Base-by-base conservation (phyloP, 73 alveolate genomes). In the Effrenium voratum region DNA sequence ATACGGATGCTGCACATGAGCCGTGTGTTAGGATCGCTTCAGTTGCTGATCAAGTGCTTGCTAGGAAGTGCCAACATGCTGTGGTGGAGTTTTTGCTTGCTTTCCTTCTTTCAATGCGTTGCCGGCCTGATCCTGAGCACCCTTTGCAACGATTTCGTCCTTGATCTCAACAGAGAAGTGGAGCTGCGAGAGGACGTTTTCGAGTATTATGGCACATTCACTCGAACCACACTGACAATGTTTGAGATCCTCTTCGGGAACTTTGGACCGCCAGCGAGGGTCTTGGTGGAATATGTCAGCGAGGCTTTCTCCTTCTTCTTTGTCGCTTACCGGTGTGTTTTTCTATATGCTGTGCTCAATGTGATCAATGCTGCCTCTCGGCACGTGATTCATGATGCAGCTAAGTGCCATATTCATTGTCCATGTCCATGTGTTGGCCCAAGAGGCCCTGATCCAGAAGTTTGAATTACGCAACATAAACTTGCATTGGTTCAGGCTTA, bases 71-170 rank as follows among this genome's bases (percentile, higher is more conserved):
- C 60, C 70, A 87, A 87, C 95, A 87, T 55, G 34, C 68, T 87
- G 41, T 60, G 59, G 38, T 87, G 95, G 95, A 87, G 95, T 68
- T 59, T 87, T 41, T 57, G 95, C 84, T 50, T 87, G 22, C 95
- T 87, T 28, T 87, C 81, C 57, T 59, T 87, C 49, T 87, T 87
- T 68, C 95, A 87, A 72, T 87, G 95, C 22, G 95, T 87, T 16
- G 80, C 95, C 16, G 95, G 95, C 40, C 24, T 87, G 83, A 44
- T 87, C 15, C 36, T 87, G 50, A 87, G 95, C 95, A 87, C 95
- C 40, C 15, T 87, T 30, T 60, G 82, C 72, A 46, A 68, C 8
- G 95, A 87, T 68, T 60, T 30, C 70, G 63, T 87, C n/a, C 72
- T n/a, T 36, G 81, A 63, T 38, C 47, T 36, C 19, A 68, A 38